Percentiles rank a stretch among this genome's conserved stretches.
Evolutionary conservation across 2,329 filamentous ascomycete species (phyloP).

Genomic region (Gnomoniopsis smithogilvyi): DNA sequence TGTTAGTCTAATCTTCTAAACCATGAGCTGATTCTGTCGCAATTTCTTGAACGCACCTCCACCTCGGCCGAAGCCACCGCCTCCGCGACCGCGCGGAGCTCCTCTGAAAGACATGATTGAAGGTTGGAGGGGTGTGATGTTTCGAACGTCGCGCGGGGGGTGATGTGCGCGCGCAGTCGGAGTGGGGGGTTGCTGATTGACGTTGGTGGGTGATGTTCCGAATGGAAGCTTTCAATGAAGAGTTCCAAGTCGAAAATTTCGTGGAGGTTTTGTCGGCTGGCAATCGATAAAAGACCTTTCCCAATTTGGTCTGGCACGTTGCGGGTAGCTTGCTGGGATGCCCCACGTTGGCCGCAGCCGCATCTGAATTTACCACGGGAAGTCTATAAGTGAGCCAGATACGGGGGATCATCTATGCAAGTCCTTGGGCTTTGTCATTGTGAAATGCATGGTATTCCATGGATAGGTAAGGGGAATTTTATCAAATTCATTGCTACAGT

Average conservation of each 20-base stretch:
- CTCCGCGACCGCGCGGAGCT: slow-evolving; percentile 42
- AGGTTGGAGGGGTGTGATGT: slow-evolving; percentile 28
- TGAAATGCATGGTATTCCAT: too few species aligned
- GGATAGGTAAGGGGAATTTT: too few species aligned
- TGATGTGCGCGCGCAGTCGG: neutral
- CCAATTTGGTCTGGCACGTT: neutral
- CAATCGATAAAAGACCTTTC: slow-evolving; percentile 12
- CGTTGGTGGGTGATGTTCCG: slow-evolving; percentile 2
- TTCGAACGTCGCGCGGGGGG: neutral
- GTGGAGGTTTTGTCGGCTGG: slow-evolving; percentile 17
- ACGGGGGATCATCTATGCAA: neutral
- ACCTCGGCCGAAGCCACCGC: slow-evolving; percentile 48
- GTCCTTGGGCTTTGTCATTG: neutral
- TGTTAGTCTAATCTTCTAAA: neutral
- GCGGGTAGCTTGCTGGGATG: slow-evolving; percentile 3
- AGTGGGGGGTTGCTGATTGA: slow-evolving; percentile 3
- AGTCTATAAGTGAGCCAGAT: neutral
- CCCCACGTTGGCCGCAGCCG: slow-evolving; percentile 7
- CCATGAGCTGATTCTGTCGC: neutral
- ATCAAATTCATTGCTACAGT: too few species aligned
- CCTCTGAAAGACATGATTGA: slow-evolving; percentile 62
- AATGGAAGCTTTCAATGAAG: slow-evolving; percentile 7
- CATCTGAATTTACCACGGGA: too few species aligned
- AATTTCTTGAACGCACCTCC: slow-evolving; percentile 33
- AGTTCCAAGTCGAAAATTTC: slow-evolving; percentile 17